Evolutionary conservation across 345 rosid genomes (phyloP).

Genomic region (Diplotaxis tenuifolia): DNA sequence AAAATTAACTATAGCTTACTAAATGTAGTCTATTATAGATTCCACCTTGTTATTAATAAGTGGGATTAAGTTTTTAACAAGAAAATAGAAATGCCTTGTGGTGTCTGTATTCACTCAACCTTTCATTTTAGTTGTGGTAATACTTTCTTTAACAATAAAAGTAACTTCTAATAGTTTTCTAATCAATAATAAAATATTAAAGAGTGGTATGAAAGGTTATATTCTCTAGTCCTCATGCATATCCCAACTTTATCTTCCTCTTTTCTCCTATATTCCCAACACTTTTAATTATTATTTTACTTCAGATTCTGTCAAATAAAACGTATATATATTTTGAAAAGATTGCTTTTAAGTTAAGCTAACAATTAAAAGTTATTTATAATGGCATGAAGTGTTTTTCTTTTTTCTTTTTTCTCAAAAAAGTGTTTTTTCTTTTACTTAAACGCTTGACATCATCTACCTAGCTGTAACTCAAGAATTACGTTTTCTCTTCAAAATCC

Average conservation of each 20-base stretch:
- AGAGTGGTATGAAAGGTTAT: not conserved
- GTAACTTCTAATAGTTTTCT: not conserved
- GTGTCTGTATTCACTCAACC: too few relatives aligned
- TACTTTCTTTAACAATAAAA: too few relatives aligned
- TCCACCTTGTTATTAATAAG: too few relatives aligned
- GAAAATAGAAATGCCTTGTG: too few relatives aligned
- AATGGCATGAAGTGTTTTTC: not conserved
- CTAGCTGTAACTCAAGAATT: not conserved
- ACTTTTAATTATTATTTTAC: not conserved
- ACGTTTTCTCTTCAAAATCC: not conserved
- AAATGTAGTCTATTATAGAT: too few relatives aligned
- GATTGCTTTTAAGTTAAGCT: not conserved
- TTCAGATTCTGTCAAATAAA: not conserved
- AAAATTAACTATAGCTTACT: not conserved
- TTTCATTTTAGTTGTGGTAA: too few relatives aligned
- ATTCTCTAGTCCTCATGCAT: constrained; percentile 4
- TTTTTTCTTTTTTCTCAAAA: too few relatives aligned
- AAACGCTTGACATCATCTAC: not conserved
- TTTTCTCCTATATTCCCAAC: not conserved
- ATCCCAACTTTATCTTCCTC: constrained; percentile 6
- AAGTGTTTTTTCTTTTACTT: too few relatives aligned
- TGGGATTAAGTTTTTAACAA: too few relatives aligned
- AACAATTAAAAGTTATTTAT: too few relatives aligned
- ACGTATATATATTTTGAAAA: too few relatives aligned
- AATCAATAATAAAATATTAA: not conserved